phyloP scores from a whole-genome alignment of 768 basidiomycete genomes.

The Dictyophora rubrovolvata region DNA sequence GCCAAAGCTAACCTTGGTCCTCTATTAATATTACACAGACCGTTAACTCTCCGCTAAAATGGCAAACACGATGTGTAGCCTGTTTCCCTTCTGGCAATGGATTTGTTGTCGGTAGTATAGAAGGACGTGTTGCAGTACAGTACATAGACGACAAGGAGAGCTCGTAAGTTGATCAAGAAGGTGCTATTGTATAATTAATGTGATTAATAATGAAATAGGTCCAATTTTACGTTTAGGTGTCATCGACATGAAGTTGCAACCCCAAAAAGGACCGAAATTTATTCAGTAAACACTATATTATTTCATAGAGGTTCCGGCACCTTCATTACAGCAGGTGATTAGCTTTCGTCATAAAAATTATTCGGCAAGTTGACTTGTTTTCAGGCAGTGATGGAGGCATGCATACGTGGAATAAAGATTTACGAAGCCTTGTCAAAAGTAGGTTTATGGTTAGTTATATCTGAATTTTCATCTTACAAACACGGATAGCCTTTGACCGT shows the following conservation, averaged over 20 bases:
- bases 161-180: constrained; percentile 30
- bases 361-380: background rate
- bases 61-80: constrained; percentile 82
- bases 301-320: constrained; percentile 83
- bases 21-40: constrained; percentile 35
- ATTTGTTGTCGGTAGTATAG: constrained; percentile 78
- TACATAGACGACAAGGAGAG: constrained; percentile 80
- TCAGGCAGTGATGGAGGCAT: constrained; percentile 76
- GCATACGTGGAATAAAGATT: constrained; percentile 93
- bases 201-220: constrained; percentile 25
- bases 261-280: constrained; percentile 58
- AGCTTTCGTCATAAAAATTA: constrained; percentile 9
- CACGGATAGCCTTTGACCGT: constrained; percentile 53
- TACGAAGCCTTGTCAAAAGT: constrained; percentile 88
- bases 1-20: background rate
- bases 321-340: constrained; percentile 67
- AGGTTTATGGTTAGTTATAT: constrained; percentile 16
- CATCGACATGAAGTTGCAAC: constrained; percentile 50
- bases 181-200: background rate
- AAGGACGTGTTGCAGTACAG: constrained; percentile 93
- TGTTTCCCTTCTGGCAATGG: constrained; percentile 74
- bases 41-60: constrained; percentile 79
- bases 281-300: constrained; percentile 75
- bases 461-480: background rate
- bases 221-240: constrained; percentile 87